These are phyloP conservation scores for Fomitopsis pinicola DNA, from an alignment of 1,284 basidiomycete species.

Conservation along the genomic window DNA sequence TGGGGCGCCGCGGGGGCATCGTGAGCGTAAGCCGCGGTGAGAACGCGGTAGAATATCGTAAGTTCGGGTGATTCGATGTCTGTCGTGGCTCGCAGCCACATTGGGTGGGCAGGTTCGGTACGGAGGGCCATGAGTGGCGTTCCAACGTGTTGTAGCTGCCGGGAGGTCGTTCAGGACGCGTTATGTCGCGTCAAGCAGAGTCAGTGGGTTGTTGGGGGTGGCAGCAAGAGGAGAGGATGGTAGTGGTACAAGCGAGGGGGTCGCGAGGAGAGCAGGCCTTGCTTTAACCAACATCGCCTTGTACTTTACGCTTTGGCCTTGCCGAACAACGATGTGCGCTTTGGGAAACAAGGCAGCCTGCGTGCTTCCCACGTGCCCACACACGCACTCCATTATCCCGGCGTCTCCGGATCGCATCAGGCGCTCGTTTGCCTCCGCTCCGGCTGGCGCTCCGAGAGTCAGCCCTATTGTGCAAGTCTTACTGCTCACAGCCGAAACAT, in stretches of 20 bases:
- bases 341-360: not conserved
- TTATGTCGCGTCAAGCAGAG: not conserved
- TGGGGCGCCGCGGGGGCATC: not conserved
- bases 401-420: not conserved
- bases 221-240: not conserved
- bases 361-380: not conserved
- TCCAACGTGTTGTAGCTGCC: not conserved
- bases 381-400: not conserved
- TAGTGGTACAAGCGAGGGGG: not conserved
- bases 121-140: not conserved
- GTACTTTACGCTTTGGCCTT: not conserved
- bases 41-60: not conserved
- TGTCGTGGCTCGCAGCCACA: not conserved
- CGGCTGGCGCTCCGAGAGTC: not conserved
- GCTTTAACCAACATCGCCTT: constrained; percentile 2
- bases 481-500: not conserved
- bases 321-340: not conserved
- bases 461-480: too few species aligned
- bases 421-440: not conserved
- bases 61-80: not conserved
- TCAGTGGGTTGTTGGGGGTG: not conserved
- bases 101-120: not conserved
- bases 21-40: not conserved
- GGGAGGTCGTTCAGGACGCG: not conserved
- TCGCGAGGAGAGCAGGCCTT: not conserved